Base-by-base conservation (phyloP, 2,329 filamentous ascomycete species). In the Verticillium isaacii region DNA sequence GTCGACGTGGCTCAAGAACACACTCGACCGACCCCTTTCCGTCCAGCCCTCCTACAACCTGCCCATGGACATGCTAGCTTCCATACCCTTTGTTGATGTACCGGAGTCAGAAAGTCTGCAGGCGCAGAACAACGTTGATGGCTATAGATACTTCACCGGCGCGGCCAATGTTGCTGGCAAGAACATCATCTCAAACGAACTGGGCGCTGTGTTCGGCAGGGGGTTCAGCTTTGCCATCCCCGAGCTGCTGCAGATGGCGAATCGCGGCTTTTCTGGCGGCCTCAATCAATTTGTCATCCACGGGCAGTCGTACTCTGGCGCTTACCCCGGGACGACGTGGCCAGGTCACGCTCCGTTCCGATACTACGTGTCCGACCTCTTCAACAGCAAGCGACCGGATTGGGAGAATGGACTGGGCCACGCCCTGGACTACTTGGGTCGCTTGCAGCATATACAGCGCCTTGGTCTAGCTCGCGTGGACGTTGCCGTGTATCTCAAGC, bases 251-350 rank as follows among this genome's bases (percentile, higher is more conserved):
- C 75, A 68, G 60, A 64, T 72, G 23, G 66, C 76, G 9, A 78
- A 79, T 41, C 69, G 72, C 7, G 73, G 75, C 0, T 69, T 77
- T 55, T 73, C 74, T 1, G 79, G 73, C 5, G 75, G 74, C 2
- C 69, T 81, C 15, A 82, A 78, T 41, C 73, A 77, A 52, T 67
- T 78, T 45, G 73, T 82, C 5, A 66, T 82, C 8, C 80, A 83
- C 62, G 80, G 79, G 0, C 70, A 70, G 55, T 67, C 78, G 0
- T 79, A 77, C 59, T 72, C 73, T 0, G 76, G 75, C 2, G 65
- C 74, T 5, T 82, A 82, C 60, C 66, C 68, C 0, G 75, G 77
- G 57, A 82, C 80, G 1, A 82, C 80, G 0, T 83, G 80, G 80
- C 81, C 81, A 0, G 78, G 77, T 0, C 80, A 74, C 58, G 76